Evolutionary conservation across 352 stramenopile species (phyloP).

Genomic region (Phytophthora pisi): DNA sequence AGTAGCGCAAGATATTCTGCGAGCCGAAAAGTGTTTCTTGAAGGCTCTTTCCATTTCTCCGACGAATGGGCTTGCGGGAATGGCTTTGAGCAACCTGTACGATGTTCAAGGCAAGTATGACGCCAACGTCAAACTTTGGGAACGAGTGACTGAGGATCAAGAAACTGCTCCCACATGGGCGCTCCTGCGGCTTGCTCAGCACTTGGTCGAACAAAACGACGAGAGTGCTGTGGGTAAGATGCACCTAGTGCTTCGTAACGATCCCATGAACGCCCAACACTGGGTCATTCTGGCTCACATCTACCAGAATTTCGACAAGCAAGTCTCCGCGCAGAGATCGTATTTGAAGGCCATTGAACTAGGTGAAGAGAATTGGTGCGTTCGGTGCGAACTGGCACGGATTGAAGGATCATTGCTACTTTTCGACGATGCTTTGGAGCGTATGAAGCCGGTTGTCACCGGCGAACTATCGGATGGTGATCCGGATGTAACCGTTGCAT

Average conservation of each 20-base stretch:
- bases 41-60: constrained; percentile 74
- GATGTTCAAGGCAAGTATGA: constrained; percentile 61
- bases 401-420: constrained; percentile 77
- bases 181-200: constrained; percentile 69
- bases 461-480: constrained; percentile 25
- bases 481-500: constrained; percentile 41
- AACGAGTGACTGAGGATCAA: constrained; percentile 59
- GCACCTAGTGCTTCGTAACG: constrained; percentile 76
- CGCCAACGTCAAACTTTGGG: constrained; percentile 74
- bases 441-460: constrained; percentile 55
- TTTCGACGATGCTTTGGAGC: constrained; percentile 73
- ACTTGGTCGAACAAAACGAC: constrained; percentile 69
- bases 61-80: constrained; percentile 59
- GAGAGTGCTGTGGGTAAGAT: constrained; percentile 72
- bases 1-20: constrained; percentile 60
- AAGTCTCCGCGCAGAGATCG: constrained; percentile 78
- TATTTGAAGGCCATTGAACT: constrained; percentile 82
- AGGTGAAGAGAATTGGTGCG: constrained; percentile 66
- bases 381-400: constrained; percentile 78
- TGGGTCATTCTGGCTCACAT: constrained; percentile 82
- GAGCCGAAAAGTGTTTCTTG: constrained; percentile 87
- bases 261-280: constrained; percentile 62
- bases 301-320: constrained; percentile 82
- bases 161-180: constrained; percentile 77
- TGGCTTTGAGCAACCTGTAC: constrained; percentile 76